Percentiles rank a stretch among this genome's conserved stretches.
These are phyloP conservation scores for Cercospora zeae-maydis DNA, from an alignment of 2,329 filamentous ascomycete species.

Conservation along the genomic window DNA sequence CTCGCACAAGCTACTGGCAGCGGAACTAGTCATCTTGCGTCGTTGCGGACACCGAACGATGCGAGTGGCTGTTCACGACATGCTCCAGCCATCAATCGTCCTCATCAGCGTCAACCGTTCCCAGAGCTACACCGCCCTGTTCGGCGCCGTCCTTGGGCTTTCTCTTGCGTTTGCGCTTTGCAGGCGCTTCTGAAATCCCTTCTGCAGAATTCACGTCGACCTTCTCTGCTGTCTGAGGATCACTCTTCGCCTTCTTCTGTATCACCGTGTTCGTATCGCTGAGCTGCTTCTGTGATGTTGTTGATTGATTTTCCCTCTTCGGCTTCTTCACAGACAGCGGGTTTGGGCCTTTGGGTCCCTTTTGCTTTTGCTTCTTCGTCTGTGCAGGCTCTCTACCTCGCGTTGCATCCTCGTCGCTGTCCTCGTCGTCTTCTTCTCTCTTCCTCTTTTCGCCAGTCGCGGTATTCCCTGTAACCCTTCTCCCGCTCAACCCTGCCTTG, in stretches of 20 bases:
- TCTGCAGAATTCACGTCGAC: constrained; percentile 4
- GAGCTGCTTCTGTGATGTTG: constrained; percentile 15
- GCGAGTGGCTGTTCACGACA: background rate
- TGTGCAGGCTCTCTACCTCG: constrained; percentile 36
- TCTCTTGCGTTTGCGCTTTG: constrained; percentile 25
- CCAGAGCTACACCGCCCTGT: background rate
- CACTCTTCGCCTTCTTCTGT: constrained; percentile 29
- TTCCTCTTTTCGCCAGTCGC: constrained; percentile 33
- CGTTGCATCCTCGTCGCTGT: constrained; percentile 24
- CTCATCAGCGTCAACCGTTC: constrained; percentile 4
- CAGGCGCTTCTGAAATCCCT: constrained; percentile 13
- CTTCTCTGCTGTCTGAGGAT: constrained; percentile 30
- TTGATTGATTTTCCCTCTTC: constrained; percentile 48
- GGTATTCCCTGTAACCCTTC: constrained; percentile 17
- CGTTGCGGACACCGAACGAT: background rate
- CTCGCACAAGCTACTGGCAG: background rate
- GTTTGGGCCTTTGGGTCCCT: constrained; percentile 66
- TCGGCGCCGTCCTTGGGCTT: constrained; percentile 23
- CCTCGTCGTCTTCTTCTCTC: constrained; percentile 30
- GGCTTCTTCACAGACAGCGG: constrained; percentile 67
- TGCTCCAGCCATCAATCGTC: background rate
- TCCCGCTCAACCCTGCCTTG: constrained; percentile 57
- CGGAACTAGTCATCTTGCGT: background rate
- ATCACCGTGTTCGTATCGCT: constrained; percentile 25
- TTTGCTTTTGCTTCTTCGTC: constrained; percentile 54